Base-by-base conservation (phyloP, 2,329 filamentous ascomycete species). In the Hypomyces rosellus region DNA sequence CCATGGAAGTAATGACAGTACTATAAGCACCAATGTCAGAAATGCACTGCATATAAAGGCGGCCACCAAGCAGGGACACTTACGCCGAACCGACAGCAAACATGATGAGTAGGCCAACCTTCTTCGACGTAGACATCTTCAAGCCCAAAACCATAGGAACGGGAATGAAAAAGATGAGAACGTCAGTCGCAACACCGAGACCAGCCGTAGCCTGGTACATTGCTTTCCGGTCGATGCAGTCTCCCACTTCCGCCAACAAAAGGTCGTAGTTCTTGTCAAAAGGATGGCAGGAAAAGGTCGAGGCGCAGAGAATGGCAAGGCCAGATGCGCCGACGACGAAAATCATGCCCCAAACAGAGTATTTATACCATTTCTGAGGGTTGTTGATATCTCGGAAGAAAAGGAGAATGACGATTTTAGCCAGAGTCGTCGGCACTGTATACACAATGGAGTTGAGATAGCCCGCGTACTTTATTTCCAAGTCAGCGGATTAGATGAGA, bases 151-250 rank as follows among this genome's bases (percentile, higher is more conserved):
- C 63, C 25, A 72, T 72, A 0, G 69, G 70, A 14, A 77, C 68
- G 0, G 74, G 75, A 3, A 77, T 61, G 0, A 66, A 54, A 42
- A 74, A 72, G 5, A 75, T 68, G 14, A 76, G 51, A 0, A 77
- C 48, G 53, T 78, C 74, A 1, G 74, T 75, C 5, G 70, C 50
- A 22, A 77, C 73, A 44, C 75, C 75, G 14, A 70, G 61, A 1
- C 67, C 68, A 0, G 74, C 73, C n/a, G 74, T 75, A 16, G 69
- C 64, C 20, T 77, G 69, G 54, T 77, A 77, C 43, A 77, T 67
- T 1, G 69, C 61, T 3, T 72, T 65, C 30, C 70, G 66, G 41
- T 73, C 60, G 20, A 77, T 63, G 40, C 74, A 77, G 7, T 52
- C 61, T 55, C 50, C 70, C 1, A 57, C 60, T 14, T n/a, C 16